A percentile compares a stretch with the other conserved stretches of the same genome.
Evolutionary conservation across 1,139 yeast genomes (phyloP).

Genomic region (Pichia sp.): DNA sequence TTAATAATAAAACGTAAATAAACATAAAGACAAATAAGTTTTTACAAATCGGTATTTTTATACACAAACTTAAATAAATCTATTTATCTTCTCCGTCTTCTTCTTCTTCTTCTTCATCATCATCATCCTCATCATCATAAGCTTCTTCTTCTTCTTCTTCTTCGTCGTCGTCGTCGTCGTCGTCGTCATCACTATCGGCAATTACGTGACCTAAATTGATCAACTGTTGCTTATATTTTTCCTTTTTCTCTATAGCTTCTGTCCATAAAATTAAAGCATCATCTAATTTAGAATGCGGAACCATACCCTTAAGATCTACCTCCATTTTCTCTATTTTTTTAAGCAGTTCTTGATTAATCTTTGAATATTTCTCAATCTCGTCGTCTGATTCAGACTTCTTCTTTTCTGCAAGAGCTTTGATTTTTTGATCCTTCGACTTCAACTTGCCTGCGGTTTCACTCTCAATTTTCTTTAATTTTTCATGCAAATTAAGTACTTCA

Average conservation of each 20-base stretch:
- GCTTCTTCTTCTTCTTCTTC: constrained; percentile 45
- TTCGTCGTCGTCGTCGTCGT: constrained; percentile 30
- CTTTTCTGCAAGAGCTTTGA: background rate
- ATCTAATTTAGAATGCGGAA: constrained; percentile 60
- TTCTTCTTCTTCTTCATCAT: constrained; percentile 20
- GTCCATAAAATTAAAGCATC: constrained; percentile 69
- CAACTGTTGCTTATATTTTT: constrained; percentile 50
- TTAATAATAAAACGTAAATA: background rate
- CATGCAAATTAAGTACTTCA: background rate
- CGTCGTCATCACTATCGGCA: constrained; percentile 47
- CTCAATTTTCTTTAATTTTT: background rate
- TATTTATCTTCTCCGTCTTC: constrained; percentile 13
- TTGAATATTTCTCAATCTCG: background rate
- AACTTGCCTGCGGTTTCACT: background rate
- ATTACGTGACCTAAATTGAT: constrained; percentile 43
- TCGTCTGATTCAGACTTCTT: background rate
- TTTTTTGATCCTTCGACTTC: background rate
- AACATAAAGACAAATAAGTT: background rate
- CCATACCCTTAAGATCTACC: constrained; percentile 28
- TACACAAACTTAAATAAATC: background rate
- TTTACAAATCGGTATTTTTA: background rate
- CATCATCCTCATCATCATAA: constrained; percentile 9
- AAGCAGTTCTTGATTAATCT: constrained; percentile 4
- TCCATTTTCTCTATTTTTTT: constrained; percentile 11
- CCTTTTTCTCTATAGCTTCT: constrained; percentile 65